These are phyloP conservation scores for Gleditsia sinensis DNA, from an alignment of 306 rosid species.

Conservation along the genomic window DNA sequence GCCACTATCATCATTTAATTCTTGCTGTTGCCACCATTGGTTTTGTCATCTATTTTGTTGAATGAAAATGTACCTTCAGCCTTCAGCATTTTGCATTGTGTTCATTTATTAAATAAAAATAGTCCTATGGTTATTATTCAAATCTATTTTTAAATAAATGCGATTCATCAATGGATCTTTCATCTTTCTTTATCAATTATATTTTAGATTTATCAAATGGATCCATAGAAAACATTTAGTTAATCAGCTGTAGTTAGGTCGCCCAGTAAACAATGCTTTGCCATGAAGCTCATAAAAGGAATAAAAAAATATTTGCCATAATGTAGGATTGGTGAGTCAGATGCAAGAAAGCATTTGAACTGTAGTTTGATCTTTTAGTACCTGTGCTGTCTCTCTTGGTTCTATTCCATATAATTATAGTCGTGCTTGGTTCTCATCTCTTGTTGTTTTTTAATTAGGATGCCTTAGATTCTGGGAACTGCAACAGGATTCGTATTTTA, in stretches of 20 bases:
- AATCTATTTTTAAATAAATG: neutral
- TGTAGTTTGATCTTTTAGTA: neutral
- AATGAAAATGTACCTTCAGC: neutral
- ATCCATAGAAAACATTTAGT: neutral
- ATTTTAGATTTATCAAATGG: neutral
- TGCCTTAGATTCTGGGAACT: slow-evolving; percentile 77
- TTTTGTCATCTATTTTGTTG: neutral
- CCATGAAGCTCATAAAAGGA: neutral
- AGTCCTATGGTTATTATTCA: neutral
- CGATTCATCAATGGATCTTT: neutral
- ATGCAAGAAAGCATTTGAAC: neutral
- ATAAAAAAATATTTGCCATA: neutral
- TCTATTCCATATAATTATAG: slow-evolving; percentile 11
- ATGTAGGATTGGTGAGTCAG: neutral
- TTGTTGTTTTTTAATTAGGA: slow-evolving; percentile 51
- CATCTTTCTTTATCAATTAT: too few species aligned
- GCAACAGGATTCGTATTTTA: slow-evolving; percentile 72
- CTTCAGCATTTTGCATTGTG: neutral
- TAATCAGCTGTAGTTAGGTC: neutral
- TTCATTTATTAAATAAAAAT: neutral
- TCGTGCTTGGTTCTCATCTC: neutral
- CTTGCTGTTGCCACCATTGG: neutral
- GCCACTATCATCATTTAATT: neutral
- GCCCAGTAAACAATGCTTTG: neutral
- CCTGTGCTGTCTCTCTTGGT: neutral